Conservation (phyloP, 768 basidiomycete species). For the Tulasnella sp. region DNA sequence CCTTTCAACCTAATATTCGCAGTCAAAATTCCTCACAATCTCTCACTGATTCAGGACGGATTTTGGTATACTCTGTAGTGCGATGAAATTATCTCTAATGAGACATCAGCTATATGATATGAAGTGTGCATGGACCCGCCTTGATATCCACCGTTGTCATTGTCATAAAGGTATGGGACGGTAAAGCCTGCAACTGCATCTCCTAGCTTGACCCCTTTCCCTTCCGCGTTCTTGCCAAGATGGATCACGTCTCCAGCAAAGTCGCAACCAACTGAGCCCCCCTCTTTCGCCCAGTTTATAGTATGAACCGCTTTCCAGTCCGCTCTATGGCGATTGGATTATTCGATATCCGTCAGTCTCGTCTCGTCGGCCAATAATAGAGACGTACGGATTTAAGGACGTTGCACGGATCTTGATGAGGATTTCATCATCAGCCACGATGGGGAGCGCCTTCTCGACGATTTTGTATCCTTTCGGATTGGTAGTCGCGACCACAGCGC, state of each 20-base stretch:
- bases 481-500: background rate
- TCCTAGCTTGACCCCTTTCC: slow-evolving; percentile 19
- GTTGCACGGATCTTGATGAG: slow-evolving; percentile 16
- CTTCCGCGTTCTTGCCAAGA: slow-evolving; percentile 15
- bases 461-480: background rate
- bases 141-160: slow-evolving; percentile 20
- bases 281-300: slow-evolving; percentile 15
- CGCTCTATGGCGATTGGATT: background rate
- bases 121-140: slow-evolving; percentile 2
- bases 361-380: background rate
- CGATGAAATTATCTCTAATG: no score
- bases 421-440: background rate
- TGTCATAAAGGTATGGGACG: slow-evolving; percentile 15
- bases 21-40: background rate
- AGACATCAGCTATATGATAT: no score
- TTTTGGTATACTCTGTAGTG: slow-evolving; percentile 16
- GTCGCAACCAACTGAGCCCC: slow-evolving; percentile 18
- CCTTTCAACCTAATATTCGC: background rate
- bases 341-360: background rate
- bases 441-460: background rate
- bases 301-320: slow-evolving; percentile 16
- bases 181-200: slow-evolving; percentile 21
- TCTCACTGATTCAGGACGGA: slow-evolving; percentile 15
- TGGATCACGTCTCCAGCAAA: slow-evolving; percentile 22
- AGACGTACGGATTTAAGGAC: slow-evolving; percentile 18